phyloP scores from a whole-genome alignment of 768 basidiomycete genomes.

The Lactarius hatsudake region DNA sequence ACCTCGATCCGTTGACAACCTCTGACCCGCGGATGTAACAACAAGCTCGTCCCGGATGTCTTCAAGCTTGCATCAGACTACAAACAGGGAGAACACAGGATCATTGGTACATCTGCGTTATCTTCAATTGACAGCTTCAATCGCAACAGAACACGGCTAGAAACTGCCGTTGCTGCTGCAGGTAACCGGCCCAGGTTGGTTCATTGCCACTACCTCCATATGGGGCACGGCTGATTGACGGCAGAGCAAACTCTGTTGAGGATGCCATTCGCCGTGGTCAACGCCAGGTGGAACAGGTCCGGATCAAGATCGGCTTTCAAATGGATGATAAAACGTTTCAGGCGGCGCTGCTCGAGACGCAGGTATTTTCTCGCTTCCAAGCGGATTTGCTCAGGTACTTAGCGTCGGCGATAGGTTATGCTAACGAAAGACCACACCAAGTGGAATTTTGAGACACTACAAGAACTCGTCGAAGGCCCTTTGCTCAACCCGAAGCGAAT shows the following conservation, averaged over 20 bases:
- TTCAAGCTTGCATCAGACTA: constrained; percentile 86
- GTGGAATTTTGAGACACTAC: constrained; percentile 89
- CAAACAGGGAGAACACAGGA: constrained; percentile 68
- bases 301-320: constrained; percentile 86
- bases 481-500: constrained; percentile 86
- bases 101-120: constrained; percentile 80
- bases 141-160: constrained; percentile 75
- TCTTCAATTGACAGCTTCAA: constrained; percentile 91
- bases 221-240: not conserved
- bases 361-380: constrained; percentile 44
- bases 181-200: constrained; percentile 62
- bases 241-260: constrained; percentile 76
- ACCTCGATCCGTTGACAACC: not conserved
- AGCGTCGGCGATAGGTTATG: constrained; percentile 57
- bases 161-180: constrained; percentile 41
- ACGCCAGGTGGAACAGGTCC: constrained; percentile 85
- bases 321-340: constrained; percentile 96
- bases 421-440: constrained; percentile 83
- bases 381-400: not conserved
- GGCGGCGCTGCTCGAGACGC: constrained; percentile 77
- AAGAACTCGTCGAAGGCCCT: constrained; percentile 90
- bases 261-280: constrained; percentile 87
- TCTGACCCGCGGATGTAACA: constrained; percentile 7
- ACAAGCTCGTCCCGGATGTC: constrained; percentile 75
- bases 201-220: not conserved